Base-by-base conservation (phyloP, 2,329 filamentous ascomycete genomes). In the Aspergillus puulaauensis region DNA sequence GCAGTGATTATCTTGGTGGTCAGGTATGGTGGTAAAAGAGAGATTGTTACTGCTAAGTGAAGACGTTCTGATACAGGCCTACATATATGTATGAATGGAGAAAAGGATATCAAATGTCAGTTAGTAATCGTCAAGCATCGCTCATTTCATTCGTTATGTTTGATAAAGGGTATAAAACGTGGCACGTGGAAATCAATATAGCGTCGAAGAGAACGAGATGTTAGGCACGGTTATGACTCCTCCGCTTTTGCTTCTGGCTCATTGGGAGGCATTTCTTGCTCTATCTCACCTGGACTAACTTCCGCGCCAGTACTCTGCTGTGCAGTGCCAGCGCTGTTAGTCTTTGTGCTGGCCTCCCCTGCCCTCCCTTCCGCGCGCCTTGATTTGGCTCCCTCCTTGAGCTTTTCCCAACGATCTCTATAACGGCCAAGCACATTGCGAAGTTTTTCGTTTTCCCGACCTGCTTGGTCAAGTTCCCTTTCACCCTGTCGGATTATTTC, bases 331-430 rank as follows among this genome's bases (percentile, higher is more conserved):
- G 45, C 45, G 35, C 53, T 48, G 49, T 39, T 54, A n/a, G 35
- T 50, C 44, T 44, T 45, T 8, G 27, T 50, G 41, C 27, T 35
- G 27, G 48, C 19, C 9, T 59, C 58, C 3, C 41, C 60, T 7
- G 66, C 64, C 27, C 61, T 67, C 41, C 57, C 63, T 59, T 70
- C 68, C 2, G 68, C 70, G 12, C 73, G 68, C 41, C 73, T 65
- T 7, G 69, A 73, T 55, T 74, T 82, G 2, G 87, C 87, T 0
- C 85, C 84, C 47, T 86, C 84, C 71, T 89, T 89, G 63, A 90
- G 72, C 64, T 84, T 85, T 71, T 90, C 86, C 86, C 86, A 90
- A 58, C 85, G 82, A 56, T 87, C 83, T 51, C 84, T 72, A 68
- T 89, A 89, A 56, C 81, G 75, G 0, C 73, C 78, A 14, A 88